Percentiles rank a stretch among this genome's conserved stretches.
phyloP scores from a whole-genome alignment of 2,329 filamentous ascomycete genomes.

The Fusarium falciforme region DNA sequence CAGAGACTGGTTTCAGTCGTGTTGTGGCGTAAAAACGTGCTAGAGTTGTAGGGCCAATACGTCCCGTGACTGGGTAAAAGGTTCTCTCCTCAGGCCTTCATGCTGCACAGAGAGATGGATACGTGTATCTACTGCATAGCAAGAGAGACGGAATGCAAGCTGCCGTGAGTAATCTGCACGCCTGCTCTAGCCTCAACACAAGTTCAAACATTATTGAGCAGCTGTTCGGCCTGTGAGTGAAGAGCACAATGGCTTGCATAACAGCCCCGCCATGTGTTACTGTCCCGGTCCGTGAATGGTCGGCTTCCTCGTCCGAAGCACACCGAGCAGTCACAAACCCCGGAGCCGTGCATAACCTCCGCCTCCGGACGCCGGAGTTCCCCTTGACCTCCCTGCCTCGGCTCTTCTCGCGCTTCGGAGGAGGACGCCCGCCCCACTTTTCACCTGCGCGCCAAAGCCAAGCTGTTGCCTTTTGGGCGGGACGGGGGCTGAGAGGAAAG shows the following conservation, averaged over 20 bases:
- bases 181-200: neutral
- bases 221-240: neutral
- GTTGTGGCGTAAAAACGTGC: neutral
- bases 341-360: neutral
- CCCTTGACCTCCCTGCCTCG: neutral
- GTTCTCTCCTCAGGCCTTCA: neutral
- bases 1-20: neutral
- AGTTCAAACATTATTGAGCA: neutral
- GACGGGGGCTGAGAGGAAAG: constrained; percentile 22
- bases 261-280: neutral
- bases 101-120: neutral
- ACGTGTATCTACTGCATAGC: neutral
- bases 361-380: neutral
- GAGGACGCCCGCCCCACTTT: constrained; percentile 18
- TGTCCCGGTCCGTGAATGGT: neutral
- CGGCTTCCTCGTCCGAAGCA: neutral
- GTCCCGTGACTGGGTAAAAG: neutral
- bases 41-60: neutral
- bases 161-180: neutral
- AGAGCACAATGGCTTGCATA: constrained; percentile 2
- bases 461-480: constrained; percentile 10
- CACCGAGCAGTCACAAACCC: constrained; percentile 4
- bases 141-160: neutral
- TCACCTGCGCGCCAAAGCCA: constrained; percentile 13
- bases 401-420: constrained; percentile 14